Evolutionary conservation across 352 stramenopile species (phyloP), one percentile per base, ranked within the genome.

Genomic region (Phytophthora rubi): DNA sequence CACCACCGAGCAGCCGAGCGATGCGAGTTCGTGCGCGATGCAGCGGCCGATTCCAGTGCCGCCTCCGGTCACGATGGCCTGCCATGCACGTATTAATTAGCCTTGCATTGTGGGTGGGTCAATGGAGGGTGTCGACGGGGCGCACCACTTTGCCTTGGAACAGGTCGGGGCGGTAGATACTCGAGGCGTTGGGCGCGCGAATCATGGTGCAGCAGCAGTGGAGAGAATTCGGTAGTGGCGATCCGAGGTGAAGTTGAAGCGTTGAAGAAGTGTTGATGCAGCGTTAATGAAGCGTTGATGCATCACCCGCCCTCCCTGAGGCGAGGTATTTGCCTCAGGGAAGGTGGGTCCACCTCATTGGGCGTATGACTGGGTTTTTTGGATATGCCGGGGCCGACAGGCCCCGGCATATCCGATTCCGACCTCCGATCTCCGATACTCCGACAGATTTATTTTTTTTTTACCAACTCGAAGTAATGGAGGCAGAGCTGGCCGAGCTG

Each of bases 61-160:
- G 9, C 90, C 90, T 12, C 90, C 90, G 5, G 90, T 97, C 30
- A 97, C 89, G 13, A 97, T 75, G n/a, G 88, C 88, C 81, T 90
- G 54, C 26, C 37, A 59, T 10, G 35, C 10, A 15, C 12, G 35
- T 16, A 6, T 44, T 13, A 44, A 13, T 44, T 44, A 44, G 33
- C 2, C 3, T 5, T 30, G 26, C 26, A 30, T 30, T 30, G 26
- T 10, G 33, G 33, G 10, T 12, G 35, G 35, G 15, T 44, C 15
- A 44, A 2, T 13, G 35, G 35, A 16, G 35, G 42, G 16, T 48
- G 16, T n/a, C 2, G 42, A 55, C 23, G 35, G 28, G 10, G 75
- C 85, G 68, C 76, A 91, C 85, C 78, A 93, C 86, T 91, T 91
- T 92, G 75, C 84, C 86, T 9, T 72, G 74, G 55, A 92, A 94